phyloP scores from a whole-genome alignment of 352 stramenopile species.

The Globisporangium ultimum region DNA sequence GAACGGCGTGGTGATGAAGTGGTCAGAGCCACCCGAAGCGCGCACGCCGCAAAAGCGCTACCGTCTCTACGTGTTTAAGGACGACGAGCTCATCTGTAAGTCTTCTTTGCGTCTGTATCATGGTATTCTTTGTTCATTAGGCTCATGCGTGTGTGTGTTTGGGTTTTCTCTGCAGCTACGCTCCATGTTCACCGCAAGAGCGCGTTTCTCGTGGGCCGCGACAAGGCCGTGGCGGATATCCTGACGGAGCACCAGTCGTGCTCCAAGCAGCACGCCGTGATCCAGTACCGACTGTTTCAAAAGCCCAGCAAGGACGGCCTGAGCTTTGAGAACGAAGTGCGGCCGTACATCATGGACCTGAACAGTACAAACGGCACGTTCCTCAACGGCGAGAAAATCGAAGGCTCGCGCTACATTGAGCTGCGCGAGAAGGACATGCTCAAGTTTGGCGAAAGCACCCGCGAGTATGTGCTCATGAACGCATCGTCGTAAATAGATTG shows the following conservation, averaged over 20 bases:
- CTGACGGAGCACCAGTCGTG: constrained; percentile 92
- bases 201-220: constrained; percentile 92
- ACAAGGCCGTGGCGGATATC: constrained; percentile 94
- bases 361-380: constrained; percentile 97
- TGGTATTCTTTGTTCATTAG: not conserved
- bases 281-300: constrained; percentile 93
- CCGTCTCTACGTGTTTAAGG: constrained; percentile 98
- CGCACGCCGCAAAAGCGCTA: constrained; percentile 89
- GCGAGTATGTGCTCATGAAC: constrained; percentile 96
- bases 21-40: constrained; percentile 95
- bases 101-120: not conserved
- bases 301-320: constrained; percentile 58
- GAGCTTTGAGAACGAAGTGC: constrained; percentile 57
- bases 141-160: not conserved
- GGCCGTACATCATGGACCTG: constrained; percentile 98
- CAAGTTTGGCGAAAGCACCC: constrained; percentile 94
- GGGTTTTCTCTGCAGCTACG: constrained; percentile 62
- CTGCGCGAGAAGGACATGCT: constrained; percentile 95
- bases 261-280: constrained; percentile 97
- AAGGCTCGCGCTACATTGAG: constrained; percentile 95
- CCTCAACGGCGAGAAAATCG: constrained; percentile 94
- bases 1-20: constrained; percentile 98
- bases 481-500: constrained; percentile 22
- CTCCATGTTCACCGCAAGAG: constrained; percentile 96
- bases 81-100: constrained; percentile 74